Evolutionary conservation across 2,329 filamentous ascomycete species (phyloP).

Genomic region (Drechslerella coelobrocha): DNA sequence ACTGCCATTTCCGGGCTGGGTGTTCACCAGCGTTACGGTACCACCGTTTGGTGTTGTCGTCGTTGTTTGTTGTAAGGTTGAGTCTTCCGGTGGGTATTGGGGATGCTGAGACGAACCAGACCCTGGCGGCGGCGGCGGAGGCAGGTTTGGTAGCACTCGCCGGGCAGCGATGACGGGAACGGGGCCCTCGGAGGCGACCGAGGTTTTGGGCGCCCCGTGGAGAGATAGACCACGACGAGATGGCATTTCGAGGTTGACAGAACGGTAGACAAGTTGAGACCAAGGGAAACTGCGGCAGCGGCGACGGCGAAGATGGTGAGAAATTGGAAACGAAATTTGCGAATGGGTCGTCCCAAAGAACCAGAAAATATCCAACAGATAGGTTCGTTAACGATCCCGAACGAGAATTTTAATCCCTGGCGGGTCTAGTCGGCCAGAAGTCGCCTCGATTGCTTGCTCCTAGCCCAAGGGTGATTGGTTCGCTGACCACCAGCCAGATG

Average conservation of each 20-base stretch:
- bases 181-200: slow-evolving; percentile 49
- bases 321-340: neutral
- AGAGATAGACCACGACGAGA: slow-evolving; percentile 41
- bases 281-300: neutral
- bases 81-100: slow-evolving; percentile 48
- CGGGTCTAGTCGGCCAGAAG: slow-evolving; percentile 45
- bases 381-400: slow-evolving; percentile 8
- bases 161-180: slow-evolving; percentile 48
- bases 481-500: slow-evolving; percentile 27
- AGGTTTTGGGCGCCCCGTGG: slow-evolving; percentile 48
- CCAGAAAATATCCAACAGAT: neutral
- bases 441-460: slow-evolving; percentile 40
- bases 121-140: slow-evolving; percentile 46
- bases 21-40: slow-evolving; percentile 48
- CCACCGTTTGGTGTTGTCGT: slow-evolving; percentile 50
- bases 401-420: slow-evolving; percentile 43
- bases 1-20: slow-evolving; percentile 48
- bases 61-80: slow-evolving; percentile 50
- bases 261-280: slow-evolving; percentile 2
- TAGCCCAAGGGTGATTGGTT: slow-evolving; percentile 40
- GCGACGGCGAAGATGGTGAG: neutral
- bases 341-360: neutral
- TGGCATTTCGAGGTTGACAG: slow-evolving; percentile 31
- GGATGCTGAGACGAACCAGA: slow-evolving; percentile 50
- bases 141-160: slow-evolving; percentile 46